Base-by-base conservation (phyloP, 169 alveolate genomes). In the Theileria parva region DNA sequence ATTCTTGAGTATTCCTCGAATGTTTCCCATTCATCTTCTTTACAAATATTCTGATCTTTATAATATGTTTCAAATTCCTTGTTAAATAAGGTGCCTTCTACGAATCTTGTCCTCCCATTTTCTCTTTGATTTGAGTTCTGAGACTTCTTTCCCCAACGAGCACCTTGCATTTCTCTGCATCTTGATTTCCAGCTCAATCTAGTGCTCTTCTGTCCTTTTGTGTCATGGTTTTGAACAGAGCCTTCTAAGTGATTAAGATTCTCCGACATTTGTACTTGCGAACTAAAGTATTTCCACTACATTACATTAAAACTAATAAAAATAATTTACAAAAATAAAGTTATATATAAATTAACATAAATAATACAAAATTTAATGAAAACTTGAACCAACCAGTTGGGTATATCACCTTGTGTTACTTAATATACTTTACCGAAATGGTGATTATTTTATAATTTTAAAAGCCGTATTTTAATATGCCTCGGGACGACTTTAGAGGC, bases 31-130 rank as follows among this genome's bases (percentile, higher is more conserved):
- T 77, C 77, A 55, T 85, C 92, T 17, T 83, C 64, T 13, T 64
- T 81, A 30, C 88, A 80, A 70, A 91, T 91, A 27, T 76, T 78
- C 73, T 90, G 94, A 27, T 79, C 81, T 32, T 66, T 25, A 39
- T 91, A 91, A 60, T 91, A 91, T 32, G 63, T 72, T 60, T 85
- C 91, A 64, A 91, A 91, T 48, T 67, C 86, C 2, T 63, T 44
- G 53, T 74, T 81, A 19, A 15, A 13, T 23, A 84, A 67, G 7
- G 17, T 32, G 34, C 30, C 88, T 12, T 65, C 83, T 37, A 75
- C 57, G 61, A 70, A 81, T 21, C 57, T 34, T 6, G 79, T 86
- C 44, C 91, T 84, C 51, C 84, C 86, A 48, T 28, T 69, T 5
- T 59, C 88, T 67, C 23, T 73, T n/a, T 60, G 63, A 21, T 71